Evolutionary conservation across 768 basidiomycete species (phyloP), one percentile per base, ranked within the genome.

Genomic region (Thelephora aurantiotincta): DNA sequence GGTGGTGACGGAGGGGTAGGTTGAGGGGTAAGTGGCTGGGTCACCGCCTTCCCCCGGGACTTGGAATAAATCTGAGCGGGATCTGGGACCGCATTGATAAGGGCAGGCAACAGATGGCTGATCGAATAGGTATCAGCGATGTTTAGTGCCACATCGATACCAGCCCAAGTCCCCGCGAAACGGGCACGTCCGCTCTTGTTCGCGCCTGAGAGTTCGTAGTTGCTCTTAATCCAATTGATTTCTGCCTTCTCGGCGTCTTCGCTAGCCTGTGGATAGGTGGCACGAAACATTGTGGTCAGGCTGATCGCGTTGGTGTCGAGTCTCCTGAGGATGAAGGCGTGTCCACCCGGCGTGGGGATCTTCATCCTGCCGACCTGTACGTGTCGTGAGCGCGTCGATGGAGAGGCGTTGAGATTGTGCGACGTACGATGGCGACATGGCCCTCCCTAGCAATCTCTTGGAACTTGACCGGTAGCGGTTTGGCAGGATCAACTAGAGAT

Each of bases 211-310:
- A 81, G 73, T 60, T 94, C 87, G 64, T 74, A 86, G 55, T 67
- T 74, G 16, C 80, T 77, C 58, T 82, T 85, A 50, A 92, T 81
- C 87, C 88, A 94, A 36, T 76, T 72, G 36, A 84, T 70, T 62
- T 96, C 92, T 11, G 65, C 66, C 61, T 76, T 81, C 63, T 97
- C 92, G 14, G 82, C 78, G 43, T 72, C 67, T 1, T 91, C 87
- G 37, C 69, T 67, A 3, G 90, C 85, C 35, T 71, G 75, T 9
- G 92, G 92, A 63, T 90, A 97, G 0, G 90, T 90, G 6, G 91
- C 91, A 50, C 91, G 86, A 68, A 87, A 94, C 91, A 97, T 94
- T 48, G 92, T 94, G 9, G 92, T 94, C 9, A 92, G 75, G 53
- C 82, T 86, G 64, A 97, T 76, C 16, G 90, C 90, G 50, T 86